Conservation (phyloP, 2,329 filamentous ascomycete species). For the Sporothrix luriei region DNA sequence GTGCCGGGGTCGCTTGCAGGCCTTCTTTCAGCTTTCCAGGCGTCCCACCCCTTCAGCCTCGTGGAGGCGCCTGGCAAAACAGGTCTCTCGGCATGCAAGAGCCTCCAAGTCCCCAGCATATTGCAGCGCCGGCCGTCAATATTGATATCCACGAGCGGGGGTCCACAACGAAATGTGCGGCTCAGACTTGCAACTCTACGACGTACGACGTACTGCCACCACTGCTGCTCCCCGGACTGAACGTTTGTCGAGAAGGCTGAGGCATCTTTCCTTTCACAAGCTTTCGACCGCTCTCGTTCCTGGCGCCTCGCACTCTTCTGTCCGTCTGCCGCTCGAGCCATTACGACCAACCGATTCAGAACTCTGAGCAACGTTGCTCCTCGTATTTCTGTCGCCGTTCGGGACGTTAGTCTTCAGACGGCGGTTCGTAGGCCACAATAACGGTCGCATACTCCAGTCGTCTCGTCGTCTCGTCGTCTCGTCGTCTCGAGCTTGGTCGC, state of each 20-base stretch:
- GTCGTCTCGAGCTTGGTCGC: not conserved
- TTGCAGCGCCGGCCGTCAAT: not conserved
- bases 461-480: too few species aligned
- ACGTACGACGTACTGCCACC: not conserved
- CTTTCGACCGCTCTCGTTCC: not conserved
- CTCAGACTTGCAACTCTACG: not conserved
- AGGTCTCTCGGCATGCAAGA: not conserved
- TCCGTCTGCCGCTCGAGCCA: not conserved
- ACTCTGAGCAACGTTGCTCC: not conserved
- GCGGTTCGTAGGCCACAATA: not conserved
- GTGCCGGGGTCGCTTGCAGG: constrained; percentile 2
- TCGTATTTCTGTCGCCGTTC: not conserved
- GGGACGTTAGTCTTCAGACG: not conserved
- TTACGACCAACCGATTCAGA: not conserved
- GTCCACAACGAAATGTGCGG: not conserved
- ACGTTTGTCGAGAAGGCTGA: constrained; percentile 18
- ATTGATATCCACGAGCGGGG: constrained; percentile 2
- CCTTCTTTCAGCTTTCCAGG: not conserved
- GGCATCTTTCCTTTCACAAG: not conserved
- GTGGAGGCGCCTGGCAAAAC: not conserved
- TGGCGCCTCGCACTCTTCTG: not conserved
- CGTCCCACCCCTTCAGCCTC: constrained; percentile 16
- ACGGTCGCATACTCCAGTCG: not conserved
- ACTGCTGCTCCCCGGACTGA: not conserved
- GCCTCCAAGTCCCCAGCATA: not conserved